phyloP scores from a whole-genome alignment of 495 filamentous ascomycete genomes.

The Chaetomium tenue region DNA sequence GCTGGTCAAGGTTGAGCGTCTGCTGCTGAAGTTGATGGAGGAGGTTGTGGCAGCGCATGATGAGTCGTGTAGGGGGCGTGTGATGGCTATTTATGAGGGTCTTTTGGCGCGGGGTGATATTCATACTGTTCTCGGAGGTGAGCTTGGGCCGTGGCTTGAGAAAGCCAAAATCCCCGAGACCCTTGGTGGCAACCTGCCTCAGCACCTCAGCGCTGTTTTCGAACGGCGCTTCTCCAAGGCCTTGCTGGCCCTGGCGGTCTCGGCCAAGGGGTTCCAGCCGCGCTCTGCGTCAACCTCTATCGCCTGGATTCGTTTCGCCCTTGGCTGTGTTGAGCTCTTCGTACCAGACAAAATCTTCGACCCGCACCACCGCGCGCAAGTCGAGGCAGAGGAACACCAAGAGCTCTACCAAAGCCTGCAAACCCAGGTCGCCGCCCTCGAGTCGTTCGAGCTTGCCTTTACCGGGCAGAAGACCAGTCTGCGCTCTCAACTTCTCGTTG shows the following conservation, averaged over 20 bases:
- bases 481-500: conserved; percentile 57
- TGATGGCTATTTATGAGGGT: conserved; percentile 21
- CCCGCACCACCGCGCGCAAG: conserved; percentile 71
- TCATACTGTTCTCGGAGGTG: conserved; percentile 11
- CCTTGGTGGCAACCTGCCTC: conserved; percentile 16
- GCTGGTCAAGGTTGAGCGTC: conserved; percentile 45
- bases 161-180: conserved; percentile 21
- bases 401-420: conserved; percentile 55
- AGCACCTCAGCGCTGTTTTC: conserved; percentile 34
- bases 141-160: conserved; percentile 30
- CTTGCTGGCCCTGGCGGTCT: conserved; percentile 37
- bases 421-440: conserved; percentile 58
- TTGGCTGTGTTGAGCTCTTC: conserved; percentile 70
- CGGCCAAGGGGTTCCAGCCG: conserved; percentile 29
- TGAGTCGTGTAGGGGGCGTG: conserved; percentile 17
- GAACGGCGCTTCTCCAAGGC: conserved; percentile 44
- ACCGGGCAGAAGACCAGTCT: conserved; percentile 65
- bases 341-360: conserved; percentile 85
- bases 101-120: conserved; percentile 18
- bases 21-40: conserved; percentile 49
- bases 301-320: conserved; percentile 65
- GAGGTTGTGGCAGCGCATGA: conserved; percentile 49
- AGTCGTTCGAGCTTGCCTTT: conserved; percentile 62
- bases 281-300: conserved; percentile 41
- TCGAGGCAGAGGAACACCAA: conserved; percentile 65